Base-by-base conservation (phyloP, 495 filamentous ascomycete species). In the Penicillium salamii region DNA sequence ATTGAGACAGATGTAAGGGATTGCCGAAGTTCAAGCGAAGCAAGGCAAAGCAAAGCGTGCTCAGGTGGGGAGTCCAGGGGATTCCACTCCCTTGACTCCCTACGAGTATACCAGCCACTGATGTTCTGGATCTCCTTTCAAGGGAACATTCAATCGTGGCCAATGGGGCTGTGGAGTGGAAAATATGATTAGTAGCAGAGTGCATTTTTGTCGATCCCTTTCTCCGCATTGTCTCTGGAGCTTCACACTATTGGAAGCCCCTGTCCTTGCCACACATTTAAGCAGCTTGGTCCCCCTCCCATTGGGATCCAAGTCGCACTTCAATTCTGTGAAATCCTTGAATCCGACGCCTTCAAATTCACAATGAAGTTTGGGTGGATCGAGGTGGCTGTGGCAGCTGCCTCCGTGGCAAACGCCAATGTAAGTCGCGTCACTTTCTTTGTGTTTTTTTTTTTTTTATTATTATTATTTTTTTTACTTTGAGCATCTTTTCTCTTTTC, bases 361-460 rank as follows among this genome's bases (percentile, higher is more conserved):
- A 59, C 44, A 40, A 75, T 75, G 72, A 74, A 62, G 63, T 54
- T 72, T 48, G 53, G 61, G 51, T 72, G 61, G 68, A 24, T 74
- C 17, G 65, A 72, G 60, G 62, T 59, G 5, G 61, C 57, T 28
- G 47, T 72, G 48, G 53, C 66, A 42, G 63, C 65, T 40, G 68
- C 66, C 35, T 68, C 69, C 13, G 65, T 70, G 28, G 70, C 61
- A 26, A 65, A 55, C 52, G 72, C 69, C 42, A 55, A 66, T 58
- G 68, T 74, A 41, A 45, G 40, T 41, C 15, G 24, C 8, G 39
- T 40, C 14, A 26, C 6, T 8, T 8, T 3, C 8, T 26, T 26
- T 3, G 23, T 26, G 8, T 26, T 26, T 26, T 26, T 26, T 4
- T 26, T 26, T 26, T n/a, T n/a, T n/a, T n/a, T n/a, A n/a, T n/a